phyloP scores from a whole-genome alignment of 164 flowering plant genomes.

The Stephania yunnanensis region DNA sequence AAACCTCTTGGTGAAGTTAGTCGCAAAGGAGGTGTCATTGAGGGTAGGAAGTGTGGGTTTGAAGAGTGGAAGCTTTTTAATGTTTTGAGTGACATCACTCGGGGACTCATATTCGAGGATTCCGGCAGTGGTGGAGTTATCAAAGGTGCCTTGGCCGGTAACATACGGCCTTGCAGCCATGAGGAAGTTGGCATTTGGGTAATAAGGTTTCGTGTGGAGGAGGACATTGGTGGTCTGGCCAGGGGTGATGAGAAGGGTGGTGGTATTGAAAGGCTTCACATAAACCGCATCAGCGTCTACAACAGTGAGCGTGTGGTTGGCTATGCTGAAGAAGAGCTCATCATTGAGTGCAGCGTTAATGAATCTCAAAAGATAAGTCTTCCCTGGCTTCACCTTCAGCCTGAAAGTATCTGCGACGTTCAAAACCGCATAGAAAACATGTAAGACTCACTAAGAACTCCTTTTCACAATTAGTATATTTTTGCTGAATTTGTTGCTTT shows the following conservation, averaged over 20 bases:
- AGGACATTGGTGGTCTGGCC: slow-evolving; percentile 1
- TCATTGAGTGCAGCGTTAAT: slow-evolving; percentile 10
- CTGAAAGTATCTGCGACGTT: slow-evolving; percentile 47
- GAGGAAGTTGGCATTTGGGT: slow-evolving; percentile 4
- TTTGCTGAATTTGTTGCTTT: too few relatives aligned
- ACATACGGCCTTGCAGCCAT: neutral
- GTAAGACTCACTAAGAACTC: neutral
- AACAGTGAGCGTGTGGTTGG: slow-evolving; percentile 4
- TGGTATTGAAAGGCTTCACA: slow-evolving; percentile 1
- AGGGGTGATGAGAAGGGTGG: slow-evolving; percentile 1
- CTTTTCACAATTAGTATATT: neutral
- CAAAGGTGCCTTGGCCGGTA: neutral
- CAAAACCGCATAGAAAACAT: neutral
- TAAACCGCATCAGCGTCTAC: slow-evolving; percentile 5
- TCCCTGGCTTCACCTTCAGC: slow-evolving; percentile 55
- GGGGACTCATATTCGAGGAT: neutral
- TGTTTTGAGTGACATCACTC: neutral
- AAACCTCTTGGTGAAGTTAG: neutral
- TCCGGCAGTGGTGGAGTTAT: neutral
- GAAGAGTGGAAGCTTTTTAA: neutral
- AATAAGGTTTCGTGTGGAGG: neutral
- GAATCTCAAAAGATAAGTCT: slow-evolving; percentile 50
- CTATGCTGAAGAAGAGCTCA: slow-evolving; percentile 9
- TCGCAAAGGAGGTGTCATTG: neutral
- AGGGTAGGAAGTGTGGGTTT: neutral